These are phyloP conservation scores for Viola odorata DNA, from an alignment of 345 rosid species.

Conservation along the genomic window DNA sequence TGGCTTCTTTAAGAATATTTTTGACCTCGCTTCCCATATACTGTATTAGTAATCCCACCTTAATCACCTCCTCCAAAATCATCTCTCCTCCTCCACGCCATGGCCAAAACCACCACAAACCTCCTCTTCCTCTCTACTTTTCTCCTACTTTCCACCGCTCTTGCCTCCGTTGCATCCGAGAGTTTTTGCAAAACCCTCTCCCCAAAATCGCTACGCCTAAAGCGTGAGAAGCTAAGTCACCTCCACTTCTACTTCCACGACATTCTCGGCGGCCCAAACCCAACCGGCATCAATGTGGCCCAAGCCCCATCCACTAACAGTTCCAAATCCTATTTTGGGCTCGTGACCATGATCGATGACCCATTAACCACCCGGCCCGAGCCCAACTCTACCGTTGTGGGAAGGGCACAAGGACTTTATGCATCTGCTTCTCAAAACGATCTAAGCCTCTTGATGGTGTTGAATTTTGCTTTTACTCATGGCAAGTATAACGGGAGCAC, in stretches of 20 bases:
- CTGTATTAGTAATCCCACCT: too few relatives aligned
- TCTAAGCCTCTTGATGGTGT: constrained; percentile 1
- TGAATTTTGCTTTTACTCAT: constrained; percentile 19
- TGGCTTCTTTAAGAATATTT: too few relatives aligned
- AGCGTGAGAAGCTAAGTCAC: constrained; percentile 32
- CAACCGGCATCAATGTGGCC: constrained; percentile 23
- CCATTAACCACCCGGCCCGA: constrained; percentile 19
- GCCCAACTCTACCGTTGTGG: constrained; percentile 18
- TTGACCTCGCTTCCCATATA: too few relatives aligned
- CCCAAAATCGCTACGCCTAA: constrained; percentile 7
- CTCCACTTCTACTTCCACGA: constrained; percentile 39
- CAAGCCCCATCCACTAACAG: constrained; percentile 8
- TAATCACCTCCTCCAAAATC: neutral
- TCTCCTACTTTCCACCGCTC: neutral
- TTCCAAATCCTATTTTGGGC: neutral
- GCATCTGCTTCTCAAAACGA: constrained; percentile 17
- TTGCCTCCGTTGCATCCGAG: neutral
- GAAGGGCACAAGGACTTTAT: constrained; percentile 27
- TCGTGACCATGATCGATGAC: constrained; percentile 14
- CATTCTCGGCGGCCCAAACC: constrained; percentile 19
- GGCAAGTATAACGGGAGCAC: constrained; percentile 30
- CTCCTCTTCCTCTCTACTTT: neutral
- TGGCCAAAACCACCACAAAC: neutral
- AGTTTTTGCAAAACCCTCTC: constrained; percentile 11
- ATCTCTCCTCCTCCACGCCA: neutral